Evolutionary conservation across 345 rosid genomes (phyloP).

Genomic region (Pelargonium nanum): DNA sequence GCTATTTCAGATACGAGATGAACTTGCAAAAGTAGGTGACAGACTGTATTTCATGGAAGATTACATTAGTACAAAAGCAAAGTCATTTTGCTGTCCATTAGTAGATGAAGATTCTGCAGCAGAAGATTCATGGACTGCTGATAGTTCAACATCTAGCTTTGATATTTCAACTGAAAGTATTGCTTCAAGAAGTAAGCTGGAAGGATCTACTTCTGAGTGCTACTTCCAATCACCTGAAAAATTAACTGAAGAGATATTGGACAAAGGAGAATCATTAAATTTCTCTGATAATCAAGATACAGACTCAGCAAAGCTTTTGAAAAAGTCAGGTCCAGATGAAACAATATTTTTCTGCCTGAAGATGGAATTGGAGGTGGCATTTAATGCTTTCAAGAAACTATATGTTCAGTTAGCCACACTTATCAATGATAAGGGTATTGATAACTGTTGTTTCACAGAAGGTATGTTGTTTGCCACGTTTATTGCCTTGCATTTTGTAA

Average conservation of each 20-base stretch:
- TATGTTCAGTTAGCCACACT: conserved; percentile 18
- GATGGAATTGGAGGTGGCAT: conserved; percentile 29
- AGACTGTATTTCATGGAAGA: conserved; percentile 24
- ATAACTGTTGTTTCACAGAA: conserved; percentile 18
- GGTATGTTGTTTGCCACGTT: conserved; percentile 27
- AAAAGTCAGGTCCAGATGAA: conserved; percentile 9
- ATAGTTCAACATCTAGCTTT: conserved; percentile 43
- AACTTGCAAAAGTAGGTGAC: conserved; percentile 28
- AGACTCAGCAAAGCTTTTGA: conserved; percentile 6
- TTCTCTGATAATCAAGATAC: conserved; percentile 20
- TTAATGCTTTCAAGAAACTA: conserved; percentile 26
- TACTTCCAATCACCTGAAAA: conserved; percentile 6
- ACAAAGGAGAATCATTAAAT: conserved; percentile 15
- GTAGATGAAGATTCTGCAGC: conserved; percentile 31
- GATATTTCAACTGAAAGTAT: conserved; percentile 32
- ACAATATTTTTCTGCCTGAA: conserved; percentile 20
- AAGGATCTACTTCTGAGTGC: conserved; percentile 8
- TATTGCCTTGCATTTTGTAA: conserved; percentile 9
- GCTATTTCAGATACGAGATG: conserved; percentile 34
- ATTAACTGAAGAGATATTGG: conserved; percentile 13
- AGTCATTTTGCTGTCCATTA: conserved; percentile 12
- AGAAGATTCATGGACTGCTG: conserved; percentile 36
- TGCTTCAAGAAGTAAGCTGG: conserved; percentile 16
- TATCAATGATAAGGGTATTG: conserved; percentile 24
- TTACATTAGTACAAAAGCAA: conserved; percentile 22